These are phyloP conservation scores for Petasospora rhodanensis DNA, from an alignment of 1,139 yeast genomes.

Conservation along the genomic window DNA sequence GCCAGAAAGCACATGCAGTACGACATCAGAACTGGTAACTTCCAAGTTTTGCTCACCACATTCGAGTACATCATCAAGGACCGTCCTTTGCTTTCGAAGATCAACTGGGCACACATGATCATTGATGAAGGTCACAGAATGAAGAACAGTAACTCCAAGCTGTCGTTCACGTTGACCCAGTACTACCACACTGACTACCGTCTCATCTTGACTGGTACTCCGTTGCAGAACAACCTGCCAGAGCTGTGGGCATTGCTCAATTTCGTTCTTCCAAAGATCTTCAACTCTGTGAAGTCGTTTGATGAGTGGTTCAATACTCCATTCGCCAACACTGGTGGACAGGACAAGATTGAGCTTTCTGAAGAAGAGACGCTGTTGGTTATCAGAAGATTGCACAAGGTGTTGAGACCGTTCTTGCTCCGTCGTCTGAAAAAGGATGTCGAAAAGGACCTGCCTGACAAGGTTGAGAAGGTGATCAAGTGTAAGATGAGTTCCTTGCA, in stretches of 20 bases:
- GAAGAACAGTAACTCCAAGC: conserved; percentile 74
- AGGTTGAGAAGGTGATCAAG: conserved; percentile 90
- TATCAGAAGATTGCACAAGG: conserved; percentile 93
- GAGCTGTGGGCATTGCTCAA: conserved; percentile 82
- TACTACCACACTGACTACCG: conserved; percentile 71
- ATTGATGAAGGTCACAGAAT: conserved; percentile 89
- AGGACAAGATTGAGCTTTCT: conserved; percentile 70
- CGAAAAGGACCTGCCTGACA: conserved; percentile 92
- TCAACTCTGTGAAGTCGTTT: conserved; percentile 79
- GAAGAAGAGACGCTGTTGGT: conserved; percentile 95
- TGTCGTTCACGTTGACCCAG: conserved; percentile 68
- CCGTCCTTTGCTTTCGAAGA: conserved; percentile 58
- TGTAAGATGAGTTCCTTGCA: conserved; percentile 93
- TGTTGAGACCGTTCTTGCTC: conserved; percentile 86
- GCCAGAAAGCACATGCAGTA: conserved; percentile 63
- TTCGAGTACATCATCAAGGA: conserved; percentile 78
- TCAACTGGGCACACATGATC: conserved; percentile 81
- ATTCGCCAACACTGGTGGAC: conserved; percentile 77
- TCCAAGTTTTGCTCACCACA: conserved; percentile 73
- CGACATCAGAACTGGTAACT: conserved; percentile 60
- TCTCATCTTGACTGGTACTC: conserved; percentile 82
- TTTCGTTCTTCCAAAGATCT: conserved; percentile 74
- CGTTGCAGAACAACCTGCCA: conserved; percentile 78
- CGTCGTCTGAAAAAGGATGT: conserved; percentile 96
- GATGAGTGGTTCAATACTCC: conserved; percentile 90